Percentiles rank a stretch among this genome's conserved stretches.
Conservation (phyloP, 73 alveolate genomes). For the Paramecium caudatum region DNA sequence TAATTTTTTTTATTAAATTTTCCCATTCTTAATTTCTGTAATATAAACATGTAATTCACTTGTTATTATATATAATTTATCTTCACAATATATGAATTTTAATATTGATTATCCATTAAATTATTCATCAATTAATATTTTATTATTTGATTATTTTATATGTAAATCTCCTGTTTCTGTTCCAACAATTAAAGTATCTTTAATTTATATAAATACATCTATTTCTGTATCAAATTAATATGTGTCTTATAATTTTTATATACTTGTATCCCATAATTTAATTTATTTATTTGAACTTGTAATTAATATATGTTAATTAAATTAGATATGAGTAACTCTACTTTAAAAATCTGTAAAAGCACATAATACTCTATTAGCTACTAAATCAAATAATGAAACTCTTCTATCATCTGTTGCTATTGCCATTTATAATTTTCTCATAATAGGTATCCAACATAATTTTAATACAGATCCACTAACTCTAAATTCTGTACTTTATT, state of each 20-base stretch:
- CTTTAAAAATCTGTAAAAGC: not conserved
- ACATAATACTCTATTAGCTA: conserved; percentile 48
- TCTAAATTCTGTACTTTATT: conserved; percentile 26
- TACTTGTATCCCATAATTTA: conserved; percentile 58
- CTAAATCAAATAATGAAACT: conserved; percentile 62
- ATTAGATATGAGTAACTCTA: not conserved
- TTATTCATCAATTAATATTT: not conserved
- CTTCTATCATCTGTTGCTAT: conserved; percentile 58
- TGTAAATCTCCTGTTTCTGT: conserved; percentile 60
- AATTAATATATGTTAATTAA: not conserved
- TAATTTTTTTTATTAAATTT: conserved; percentile 50
- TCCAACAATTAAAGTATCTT: conserved; percentile 61
- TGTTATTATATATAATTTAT: conserved; percentile 64
- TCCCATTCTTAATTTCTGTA: conserved; percentile 8
- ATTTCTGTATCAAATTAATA: conserved; percentile 13
- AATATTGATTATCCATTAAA: conserved; percentile 10
- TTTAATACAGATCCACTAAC: conserved; percentile 56
- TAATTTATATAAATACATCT: not conserved
- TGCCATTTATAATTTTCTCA: conserved; percentile 55
- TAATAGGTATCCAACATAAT: conserved; percentile 56
- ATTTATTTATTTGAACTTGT: conserved; percentile 25
- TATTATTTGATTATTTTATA: conserved; percentile 41
- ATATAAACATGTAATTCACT: conserved; percentile 68
- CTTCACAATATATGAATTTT: conserved; percentile 4
- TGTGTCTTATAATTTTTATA: conserved; percentile 14